These are phyloP conservation scores for Neurospora cerealis DNA, from an alignment of 495 filamentous ascomycete genomes.

Conservation along the genomic window DNA sequence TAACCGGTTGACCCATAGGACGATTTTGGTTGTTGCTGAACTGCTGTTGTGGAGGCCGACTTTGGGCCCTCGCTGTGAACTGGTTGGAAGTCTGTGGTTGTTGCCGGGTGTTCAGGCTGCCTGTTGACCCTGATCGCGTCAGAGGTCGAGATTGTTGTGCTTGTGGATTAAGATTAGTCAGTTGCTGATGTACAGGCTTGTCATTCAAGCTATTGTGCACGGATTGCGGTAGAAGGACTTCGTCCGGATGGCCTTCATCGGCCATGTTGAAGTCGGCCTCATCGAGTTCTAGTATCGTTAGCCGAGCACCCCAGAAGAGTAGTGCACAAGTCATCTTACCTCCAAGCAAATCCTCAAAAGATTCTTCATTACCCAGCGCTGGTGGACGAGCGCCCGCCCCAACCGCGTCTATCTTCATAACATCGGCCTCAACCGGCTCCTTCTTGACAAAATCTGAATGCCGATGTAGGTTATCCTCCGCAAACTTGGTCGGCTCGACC, in stretches of 20 bases:
- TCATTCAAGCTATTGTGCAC: not conserved
- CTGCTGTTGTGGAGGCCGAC: constrained; percentile 14
- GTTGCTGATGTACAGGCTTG: not conserved
- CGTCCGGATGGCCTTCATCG: constrained; percentile 53
- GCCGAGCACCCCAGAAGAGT: not conserved
- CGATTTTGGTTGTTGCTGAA: constrained; percentile 17
- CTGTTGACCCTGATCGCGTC: constrained; percentile 13
- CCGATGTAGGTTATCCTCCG: constrained; percentile 65
- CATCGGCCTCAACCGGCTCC: constrained; percentile 31
- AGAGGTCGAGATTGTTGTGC: constrained; percentile 27
- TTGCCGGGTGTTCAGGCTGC: constrained; percentile 17
- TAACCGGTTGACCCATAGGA: constrained; percentile 8
- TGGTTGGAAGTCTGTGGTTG: constrained; percentile 30
- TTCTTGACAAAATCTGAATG: constrained; percentile 62
- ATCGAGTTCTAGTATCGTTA: constrained; percentile 46
- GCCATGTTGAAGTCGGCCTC: constrained; percentile 60
- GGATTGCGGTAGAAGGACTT: constrained; percentile 35
- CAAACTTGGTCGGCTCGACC: constrained; percentile 55
- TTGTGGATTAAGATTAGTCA: constrained; percentile 14
- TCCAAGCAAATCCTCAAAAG: constrained; percentile 59
- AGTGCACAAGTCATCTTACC: constrained; percentile 35
- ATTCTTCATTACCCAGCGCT: constrained; percentile 20
- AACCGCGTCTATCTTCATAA: not conserved
- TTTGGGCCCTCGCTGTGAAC: constrained; percentile 6
- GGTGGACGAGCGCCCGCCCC: constrained; percentile 8